Base-by-base conservation (phyloP, 352 stramenopile genomes). In the Globisporangium emineosum region DNA sequence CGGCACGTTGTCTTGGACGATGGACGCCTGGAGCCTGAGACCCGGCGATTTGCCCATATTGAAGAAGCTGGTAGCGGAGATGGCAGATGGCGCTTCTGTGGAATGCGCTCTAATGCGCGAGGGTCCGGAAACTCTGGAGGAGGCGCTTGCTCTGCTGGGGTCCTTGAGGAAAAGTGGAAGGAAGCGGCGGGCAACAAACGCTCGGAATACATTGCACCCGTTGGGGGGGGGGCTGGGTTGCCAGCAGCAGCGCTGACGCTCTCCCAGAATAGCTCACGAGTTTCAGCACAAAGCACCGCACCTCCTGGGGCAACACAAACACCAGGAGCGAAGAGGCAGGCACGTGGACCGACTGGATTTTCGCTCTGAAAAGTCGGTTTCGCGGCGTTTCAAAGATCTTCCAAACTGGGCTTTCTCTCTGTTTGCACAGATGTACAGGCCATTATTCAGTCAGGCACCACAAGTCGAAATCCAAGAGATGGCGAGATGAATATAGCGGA, bases 1-100 rank as follows among this genome's bases (percentile, higher is more conserved):
- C 0, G 89, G 89, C 19, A 96, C 55, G 66, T 96, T 97, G 68
- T 97, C 89, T 70, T 97, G 88, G 10, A 91, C 79, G 33, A 92
- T 70, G 13, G 83, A 78, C 2, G 81, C 78, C 64, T 91, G 77
- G 19, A 91, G 66, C 59, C 69, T 75, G 56, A 91, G 73, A 0
- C 78, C 79, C 5, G 74, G 82, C 23, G 74, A 68, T 33, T 88
- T 89, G 27, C 77, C 70, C 77, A 90, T 90, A 17, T 50, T 71
- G 29, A 43, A 23, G 43, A 51, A 15, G n/a, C 17, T 12, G 43
- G n/a, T 5, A 15, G n/a, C 43, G n/a, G 8, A 47, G 40, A 19
- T 47, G 15, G 19, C n/a, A 47, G 40, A 19, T 21, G 15, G 7
- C 9, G 19, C 43, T 51, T 23, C 43, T 8, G 43, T 15, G 43